Percentiles rank a stretch among this genome's conserved stretches.
phyloP scores from a whole-genome alignment of 768 basidiomycete species.

The Crassisporium funariophilum region DNA sequence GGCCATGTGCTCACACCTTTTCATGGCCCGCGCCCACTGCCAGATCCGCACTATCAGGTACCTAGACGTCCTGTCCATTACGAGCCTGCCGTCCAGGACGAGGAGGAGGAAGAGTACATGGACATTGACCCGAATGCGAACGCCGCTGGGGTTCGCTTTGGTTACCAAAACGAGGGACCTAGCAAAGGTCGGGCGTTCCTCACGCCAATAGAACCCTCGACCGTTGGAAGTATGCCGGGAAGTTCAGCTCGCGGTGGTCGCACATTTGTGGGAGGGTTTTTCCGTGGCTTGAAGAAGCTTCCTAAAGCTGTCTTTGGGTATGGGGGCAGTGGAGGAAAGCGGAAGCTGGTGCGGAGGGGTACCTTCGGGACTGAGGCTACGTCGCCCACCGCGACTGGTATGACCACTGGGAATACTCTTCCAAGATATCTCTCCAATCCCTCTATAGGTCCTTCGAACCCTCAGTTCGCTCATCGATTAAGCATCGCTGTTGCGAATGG shows the following conservation, averaged over 20 bases:
- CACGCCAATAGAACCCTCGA: slow-evolving; percentile 4
- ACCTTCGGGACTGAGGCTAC: slow-evolving; percentile 36
- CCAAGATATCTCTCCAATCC: slow-evolving; percentile 43
- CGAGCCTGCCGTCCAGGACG: slow-evolving; percentile 16
- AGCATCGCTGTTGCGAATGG: slow-evolving; percentile 34
- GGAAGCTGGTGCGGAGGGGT: slow-evolving; percentile 21
- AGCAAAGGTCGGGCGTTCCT: background rate
- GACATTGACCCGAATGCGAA: slow-evolving; percentile 21
- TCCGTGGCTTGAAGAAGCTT: slow-evolving; percentile 36
- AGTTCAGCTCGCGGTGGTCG: slow-evolving; percentile 9
- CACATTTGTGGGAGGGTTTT: slow-evolving; percentile 42
- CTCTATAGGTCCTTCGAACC: slow-evolving; percentile 37
- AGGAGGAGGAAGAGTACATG: slow-evolving; percentile 32
- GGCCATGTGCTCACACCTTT: slow-evolving; percentile 23
- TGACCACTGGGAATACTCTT: slow-evolving; percentile 34
- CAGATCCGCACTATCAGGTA: slow-evolving; percentile 26
- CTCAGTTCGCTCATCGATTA: slow-evolving; percentile 33
- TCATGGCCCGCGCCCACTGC: slow-evolving; percentile 31
- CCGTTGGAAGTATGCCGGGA: slow-evolving; percentile 5
- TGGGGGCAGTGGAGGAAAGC: slow-evolving; percentile 15
- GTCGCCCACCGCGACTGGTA: slow-evolving; percentile 26
- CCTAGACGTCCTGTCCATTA: slow-evolving; percentile 20
- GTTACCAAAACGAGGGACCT: background rate
- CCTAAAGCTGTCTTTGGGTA: slow-evolving; percentile 35
- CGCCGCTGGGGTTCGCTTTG: slow-evolving; percentile 4